Evolutionary conservation across 78 protist genomes (phyloP), one percentile per base, ranked within the genome.

Genomic region (Speleostelium caveatum): DNA sequence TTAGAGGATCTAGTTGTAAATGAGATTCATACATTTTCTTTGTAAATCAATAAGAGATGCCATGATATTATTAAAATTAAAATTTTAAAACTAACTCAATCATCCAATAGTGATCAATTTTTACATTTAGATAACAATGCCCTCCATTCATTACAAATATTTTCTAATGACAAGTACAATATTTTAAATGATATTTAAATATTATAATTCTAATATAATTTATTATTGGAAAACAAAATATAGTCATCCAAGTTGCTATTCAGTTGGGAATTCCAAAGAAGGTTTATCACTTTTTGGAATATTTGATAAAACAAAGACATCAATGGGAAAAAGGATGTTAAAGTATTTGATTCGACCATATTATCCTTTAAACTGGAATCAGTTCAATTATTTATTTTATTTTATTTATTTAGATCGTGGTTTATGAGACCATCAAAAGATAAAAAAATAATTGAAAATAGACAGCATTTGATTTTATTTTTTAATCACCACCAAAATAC

Each of bases 371-470:
- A 58, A 4, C 16, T n/a, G 8, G 6, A 45, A 45, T 45, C 24
- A 21, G 8, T 36, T 35, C 19, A 8, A 63, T 14, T 14, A 19
- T 39, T 38, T 38, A 16, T 66, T 66, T 10, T 38, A 36, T 49
- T 49, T 49, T 16, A 16, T 49, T 49, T 49, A 49, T 49, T 39
- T 22, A 67, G 74, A 28, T 66, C 77, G n/a, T 80, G 89, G 89
- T 80, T 80, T 68, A 80, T 80, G 75, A 80, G 89, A 80, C 89
- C 89, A 38, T 49, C 89, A 14, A 65, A 77, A 53, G 51, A 65
- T 35, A 35, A 53, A 41, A 1, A 6, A 21, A 32, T 80, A 8
- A 80, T 80, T 38, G 89, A 80, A 80, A 42, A 67, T 21, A 80
- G 89, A 80, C 65, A 67, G 17, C 3, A 12, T 58, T 28, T 80